These are phyloP conservation scores for Escallonia herrerae DNA, from an alignment of 129 eudicot species.

Conservation along the genomic window DNA sequence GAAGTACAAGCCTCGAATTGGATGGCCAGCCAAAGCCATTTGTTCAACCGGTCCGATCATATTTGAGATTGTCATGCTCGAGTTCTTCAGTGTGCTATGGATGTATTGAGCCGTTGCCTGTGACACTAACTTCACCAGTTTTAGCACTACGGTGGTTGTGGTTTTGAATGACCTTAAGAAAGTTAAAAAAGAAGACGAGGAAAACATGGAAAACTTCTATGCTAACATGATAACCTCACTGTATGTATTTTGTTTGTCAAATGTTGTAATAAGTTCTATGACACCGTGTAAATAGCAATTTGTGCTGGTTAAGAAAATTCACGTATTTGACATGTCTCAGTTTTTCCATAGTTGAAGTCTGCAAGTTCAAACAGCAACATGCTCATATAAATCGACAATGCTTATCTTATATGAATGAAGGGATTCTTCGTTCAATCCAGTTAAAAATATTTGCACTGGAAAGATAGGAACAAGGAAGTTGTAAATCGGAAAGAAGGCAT, in stretches of 20 bases:
- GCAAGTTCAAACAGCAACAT: no score
- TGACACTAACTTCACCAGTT: not conserved
- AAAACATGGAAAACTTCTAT: not conserved
- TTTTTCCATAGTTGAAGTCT: no score
- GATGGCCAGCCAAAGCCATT: constrained; percentile 31
- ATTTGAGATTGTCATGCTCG: constrained; percentile 42
- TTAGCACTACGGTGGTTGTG: not conserved
- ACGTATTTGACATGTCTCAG: no score
- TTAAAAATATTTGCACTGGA: no score
- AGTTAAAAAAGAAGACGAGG: not conserved
- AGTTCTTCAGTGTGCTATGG: constrained; percentile 23
- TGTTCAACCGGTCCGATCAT: constrained; percentile 39
- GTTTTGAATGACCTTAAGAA: not conserved
- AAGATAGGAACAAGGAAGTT: no score
- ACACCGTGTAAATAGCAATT: no score
- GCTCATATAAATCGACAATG: no score
- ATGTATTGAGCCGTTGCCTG: constrained; percentile 19
- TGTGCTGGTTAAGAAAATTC: no score
- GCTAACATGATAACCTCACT: not conserved
- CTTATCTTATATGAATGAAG: no score
- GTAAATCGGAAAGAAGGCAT: no score
- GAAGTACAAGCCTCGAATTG: constrained; percentile 33
- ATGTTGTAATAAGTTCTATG: no score
- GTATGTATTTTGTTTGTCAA: not conserved
- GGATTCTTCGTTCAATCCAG: no score